Conservation (phyloP, 805 yeast species). For the Candida insectorum region DNA sequence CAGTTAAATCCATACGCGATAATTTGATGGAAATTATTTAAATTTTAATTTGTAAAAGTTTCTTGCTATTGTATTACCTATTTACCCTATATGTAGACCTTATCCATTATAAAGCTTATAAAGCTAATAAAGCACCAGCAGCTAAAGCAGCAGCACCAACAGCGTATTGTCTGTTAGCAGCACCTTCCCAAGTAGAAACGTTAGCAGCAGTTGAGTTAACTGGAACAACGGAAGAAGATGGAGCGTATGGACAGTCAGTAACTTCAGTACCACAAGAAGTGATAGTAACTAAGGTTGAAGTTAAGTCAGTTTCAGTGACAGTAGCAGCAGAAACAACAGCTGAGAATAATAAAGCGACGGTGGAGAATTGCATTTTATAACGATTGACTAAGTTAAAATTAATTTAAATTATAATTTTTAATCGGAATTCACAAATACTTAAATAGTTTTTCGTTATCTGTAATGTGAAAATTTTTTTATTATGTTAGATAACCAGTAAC, state of each 20-base stretch:
- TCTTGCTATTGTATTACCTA: no score
- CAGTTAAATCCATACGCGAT: conserved; percentile 24
- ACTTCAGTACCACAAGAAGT: conserved; percentile 38
- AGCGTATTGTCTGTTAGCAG: conserved; percentile 16
- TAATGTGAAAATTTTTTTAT: no score
- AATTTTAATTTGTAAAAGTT: no score
- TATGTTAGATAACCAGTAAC: no score
- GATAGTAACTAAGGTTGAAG: conserved; percentile 41
- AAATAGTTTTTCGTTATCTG: not conserved
- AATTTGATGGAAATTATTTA: no score
- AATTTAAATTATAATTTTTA: no score
- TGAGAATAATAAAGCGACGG: conserved; percentile 16
- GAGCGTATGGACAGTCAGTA: conserved; percentile 41
- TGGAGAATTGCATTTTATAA: conserved; percentile 37
- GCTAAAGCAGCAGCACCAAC: conserved; percentile 20
- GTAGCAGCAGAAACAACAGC: conserved; percentile 24
- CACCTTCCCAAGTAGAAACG: conserved; percentile 17
- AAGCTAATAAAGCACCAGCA: conserved; percentile 21
- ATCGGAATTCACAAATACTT: not conserved
- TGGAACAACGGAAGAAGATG: conserved; percentile 18
- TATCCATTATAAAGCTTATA: conserved; percentile 8
- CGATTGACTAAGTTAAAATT: conserved; percentile 8
- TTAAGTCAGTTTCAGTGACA: conserved; percentile 25
- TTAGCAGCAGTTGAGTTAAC: conserved; percentile 19
- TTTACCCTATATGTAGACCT: conserved; percentile 6